Base-by-base conservation (phyloP, 768 basidiomycete genomes). In the Fomitopsis serialis region DNA sequence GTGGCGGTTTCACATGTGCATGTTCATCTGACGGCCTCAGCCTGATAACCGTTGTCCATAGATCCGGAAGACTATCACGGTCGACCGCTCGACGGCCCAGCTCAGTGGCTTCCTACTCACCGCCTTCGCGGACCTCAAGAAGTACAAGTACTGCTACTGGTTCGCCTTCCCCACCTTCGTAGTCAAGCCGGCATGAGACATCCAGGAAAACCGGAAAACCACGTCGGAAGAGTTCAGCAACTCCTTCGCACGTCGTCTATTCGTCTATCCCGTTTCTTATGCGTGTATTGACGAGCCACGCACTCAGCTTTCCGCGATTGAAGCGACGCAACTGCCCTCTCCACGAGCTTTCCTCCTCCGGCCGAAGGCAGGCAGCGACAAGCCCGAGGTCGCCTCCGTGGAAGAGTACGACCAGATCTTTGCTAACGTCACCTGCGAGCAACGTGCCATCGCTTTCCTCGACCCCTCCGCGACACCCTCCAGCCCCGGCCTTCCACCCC, bases 141-240 rank as follows among this genome's bases (percentile, higher is more conserved):
- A 95, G 68, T 98, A 97, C 76, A 88, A 87, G 60, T 98, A 93
- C 66, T 94, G 87, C 64, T 98, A 98, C 70, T 99, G 96, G 97
- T 98, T 98, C 64, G 89, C 90, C 0, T 97, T 98, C 68, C 96
- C 97, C 2, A 92, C 95, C 0, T 85, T 98, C 58, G 85, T 87
- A 0, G 75, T 89, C 21, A 92, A 91, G 60, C 94, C 97, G 6
- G 82, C 87, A 6, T 98, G 95, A 94, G 86, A 91, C 73, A 85
- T 90, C 59, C 72, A 74, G 32, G 78, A 75, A 11, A 87, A 85
- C 0, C 88, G 88, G 82, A 70, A 65, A 45, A 49, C 58, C 27
- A 86, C 81, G 2, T 66, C 70, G 0, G 72, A 70, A 2, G 73
- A 71, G 49, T 71, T 85, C 52, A 72, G 69, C 0, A 42, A 65